Conservation (phyloP, 768 basidiomycete genomes). For the Amyloporia xantha region DNA sequence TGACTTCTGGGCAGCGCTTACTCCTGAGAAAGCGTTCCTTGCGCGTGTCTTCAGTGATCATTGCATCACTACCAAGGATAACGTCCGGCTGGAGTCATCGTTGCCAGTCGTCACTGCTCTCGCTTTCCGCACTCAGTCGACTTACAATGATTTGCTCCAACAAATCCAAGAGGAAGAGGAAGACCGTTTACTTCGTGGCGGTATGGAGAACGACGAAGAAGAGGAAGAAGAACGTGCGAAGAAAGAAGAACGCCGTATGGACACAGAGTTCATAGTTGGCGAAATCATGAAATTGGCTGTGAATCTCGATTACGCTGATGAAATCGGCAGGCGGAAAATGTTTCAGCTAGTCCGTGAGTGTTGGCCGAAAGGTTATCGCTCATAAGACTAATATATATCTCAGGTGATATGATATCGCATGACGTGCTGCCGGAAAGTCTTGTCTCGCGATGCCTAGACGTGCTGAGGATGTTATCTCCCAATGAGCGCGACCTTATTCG, state of each 20-base stretch:
- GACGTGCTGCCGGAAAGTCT: slow-evolving; percentile 62
- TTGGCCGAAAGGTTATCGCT: not conserved
- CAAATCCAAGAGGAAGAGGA: slow-evolving; percentile 33
- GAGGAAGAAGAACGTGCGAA: slow-evolving; percentile 31
- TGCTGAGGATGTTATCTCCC: slow-evolving; percentile 63
- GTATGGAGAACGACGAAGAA: slow-evolving; percentile 20
- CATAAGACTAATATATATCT: slow-evolving; percentile 1
- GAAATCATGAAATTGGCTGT: slow-evolving; percentile 78
- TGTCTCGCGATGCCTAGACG: slow-evolving; percentile 73
- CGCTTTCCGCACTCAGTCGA: slow-evolving; percentile 65
- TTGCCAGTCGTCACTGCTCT: slow-evolving; percentile 83
- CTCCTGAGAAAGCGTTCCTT: slow-evolving; percentile 73
- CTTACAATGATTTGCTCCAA: slow-evolving; percentile 61
- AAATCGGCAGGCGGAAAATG: slow-evolving; percentile 86
- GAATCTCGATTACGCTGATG: slow-evolving; percentile 85
- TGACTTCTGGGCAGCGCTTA: slow-evolving; percentile 61
- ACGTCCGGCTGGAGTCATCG: slow-evolving; percentile 53
- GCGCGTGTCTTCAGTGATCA: slow-evolving; percentile 79
- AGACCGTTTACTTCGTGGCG: slow-evolving; percentile 20
- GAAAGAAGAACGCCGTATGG: slow-evolving; percentile 41
- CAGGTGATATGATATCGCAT: slow-evolving; percentile 78
- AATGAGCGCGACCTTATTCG: slow-evolving; percentile 83
- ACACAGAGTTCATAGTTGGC: slow-evolving; percentile 62
- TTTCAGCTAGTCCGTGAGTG: slow-evolving; percentile 75
- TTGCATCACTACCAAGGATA: slow-evolving; percentile 56